These are phyloP conservation scores for Phaffomyces thermotolerans DNA, from an alignment of 805 yeast genomes.

Conservation along the genomic window DNA sequence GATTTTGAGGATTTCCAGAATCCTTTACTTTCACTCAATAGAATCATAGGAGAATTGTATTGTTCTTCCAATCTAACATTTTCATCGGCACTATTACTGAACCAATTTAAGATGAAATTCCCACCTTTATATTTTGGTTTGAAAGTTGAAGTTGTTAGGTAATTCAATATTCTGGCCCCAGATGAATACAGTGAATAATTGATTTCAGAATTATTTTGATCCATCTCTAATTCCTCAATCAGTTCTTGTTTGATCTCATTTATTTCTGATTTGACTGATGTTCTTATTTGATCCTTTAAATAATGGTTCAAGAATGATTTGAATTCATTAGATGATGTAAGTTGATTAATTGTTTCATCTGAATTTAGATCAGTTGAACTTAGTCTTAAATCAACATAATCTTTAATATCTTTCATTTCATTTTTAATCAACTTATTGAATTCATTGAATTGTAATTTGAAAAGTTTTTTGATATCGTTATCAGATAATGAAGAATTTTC, in stretches of 20 bases:
- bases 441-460: no score
- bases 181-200: slow-evolving; percentile 28
- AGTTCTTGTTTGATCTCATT: slow-evolving; percentile 16
- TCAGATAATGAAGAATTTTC: no score
- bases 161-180: slow-evolving; percentile 32
- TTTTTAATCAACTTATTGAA: no score
- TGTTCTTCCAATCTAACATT: neutral
- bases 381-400: no score
- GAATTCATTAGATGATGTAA: slow-evolving; percentile 11
- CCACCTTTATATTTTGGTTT: slow-evolving; percentile 11
- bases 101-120: neutral
- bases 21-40: slow-evolving; percentile 15
- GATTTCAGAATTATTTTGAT: slow-evolving; percentile 17
- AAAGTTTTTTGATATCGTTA: no score
- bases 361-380: no score
- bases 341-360: no score
- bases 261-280: slow-evolving; percentile 2
- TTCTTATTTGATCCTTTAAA: neutral
- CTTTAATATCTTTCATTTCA: no score
- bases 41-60: slow-evolving; percentile 16
- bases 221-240: neutral
- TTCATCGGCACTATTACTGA: neutral
- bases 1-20: slow-evolving; percentile 20
- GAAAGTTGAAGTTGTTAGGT: slow-evolving; percentile 28
- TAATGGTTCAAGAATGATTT: slow-evolving; percentile 13